Conservation (phyloP, 2,329 filamentous ascomycete genomes). For the Fusarium chuoi region DNA sequence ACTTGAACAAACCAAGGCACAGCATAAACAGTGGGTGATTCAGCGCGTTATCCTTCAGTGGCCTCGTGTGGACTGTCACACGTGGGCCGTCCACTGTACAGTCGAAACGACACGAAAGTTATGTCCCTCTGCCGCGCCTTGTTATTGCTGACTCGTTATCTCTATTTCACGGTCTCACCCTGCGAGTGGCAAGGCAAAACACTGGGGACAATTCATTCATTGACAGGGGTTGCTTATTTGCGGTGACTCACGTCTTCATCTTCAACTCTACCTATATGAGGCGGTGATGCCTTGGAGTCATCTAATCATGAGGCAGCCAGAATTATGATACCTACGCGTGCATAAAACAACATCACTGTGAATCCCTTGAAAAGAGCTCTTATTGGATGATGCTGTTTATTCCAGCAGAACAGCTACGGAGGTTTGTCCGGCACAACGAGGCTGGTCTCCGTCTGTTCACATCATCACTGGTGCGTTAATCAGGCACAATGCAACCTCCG, state of each 20-base stretch:
- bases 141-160: constrained; percentile 11
- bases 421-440: neutral
- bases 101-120: neutral
- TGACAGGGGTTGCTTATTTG: constrained; percentile 22
- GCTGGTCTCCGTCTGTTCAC: neutral
- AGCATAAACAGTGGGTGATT: constrained; percentile 7
- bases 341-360: neutral
- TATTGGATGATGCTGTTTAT: constrained; percentile 9
- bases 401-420: neutral
- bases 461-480: constrained; percentile 30
- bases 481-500: constrained; percentile 34
- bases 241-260: constrained; percentile 30
- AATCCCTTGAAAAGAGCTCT: neutral
- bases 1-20: constrained; percentile 27
- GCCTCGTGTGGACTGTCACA: constrained; percentile 33
- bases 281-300: constrained; percentile 21
- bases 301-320: constrained; percentile 16
- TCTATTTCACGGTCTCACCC: constrained; percentile 21
- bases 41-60: constrained; percentile 11
- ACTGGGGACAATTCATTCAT: constrained; percentile 7
- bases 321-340: neutral
- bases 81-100: constrained; percentile 8
- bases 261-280: constrained; percentile 7
- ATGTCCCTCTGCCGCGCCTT: constrained; percentile 15
- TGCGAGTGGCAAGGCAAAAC: constrained; percentile 35